A percentile compares a stretch with the other conserved stretches of the same genome.
Conservation (phyloP, 2,329 filamentous ascomycete species). For the Fusarium metavorans region DNA sequence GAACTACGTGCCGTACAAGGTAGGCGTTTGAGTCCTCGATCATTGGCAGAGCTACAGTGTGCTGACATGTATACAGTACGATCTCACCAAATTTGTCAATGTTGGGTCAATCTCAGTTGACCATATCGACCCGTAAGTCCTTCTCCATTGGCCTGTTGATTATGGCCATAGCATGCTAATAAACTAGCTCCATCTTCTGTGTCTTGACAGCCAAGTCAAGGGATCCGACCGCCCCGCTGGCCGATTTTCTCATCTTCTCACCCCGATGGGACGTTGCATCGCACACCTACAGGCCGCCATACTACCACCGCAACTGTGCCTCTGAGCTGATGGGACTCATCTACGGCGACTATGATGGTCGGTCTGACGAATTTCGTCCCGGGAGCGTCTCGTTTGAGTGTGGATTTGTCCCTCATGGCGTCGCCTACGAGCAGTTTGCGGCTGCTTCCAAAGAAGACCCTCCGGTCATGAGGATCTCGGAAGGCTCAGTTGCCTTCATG, state of each 20-base stretch:
- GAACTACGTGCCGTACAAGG: constrained; percentile 68
- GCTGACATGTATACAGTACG: constrained; percentile 54
- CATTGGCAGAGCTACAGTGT: no score
- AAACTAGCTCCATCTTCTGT: constrained; percentile 65
- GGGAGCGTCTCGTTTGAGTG: constrained; percentile 32
- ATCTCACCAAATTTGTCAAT: constrained; percentile 68
- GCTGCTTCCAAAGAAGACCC: constrained; percentile 16
- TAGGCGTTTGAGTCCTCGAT: no score
- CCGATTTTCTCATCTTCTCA: constrained; percentile 76
- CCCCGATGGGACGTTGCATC: constrained; percentile 73
- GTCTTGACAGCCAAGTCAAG: constrained; percentile 71
- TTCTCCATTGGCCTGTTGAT: no score
- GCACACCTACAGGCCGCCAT: constrained; percentile 73
- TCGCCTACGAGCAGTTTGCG: constrained; percentile 26
- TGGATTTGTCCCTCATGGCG: constrained; percentile 31
- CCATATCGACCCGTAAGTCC: constrained; percentile 68
- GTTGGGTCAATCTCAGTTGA: constrained; percentile 59
- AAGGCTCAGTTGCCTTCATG: constrained; percentile 19
- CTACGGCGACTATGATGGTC: constrained; percentile 49
- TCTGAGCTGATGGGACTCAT: constrained; percentile 68
- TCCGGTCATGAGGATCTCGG: constrained; percentile 17
- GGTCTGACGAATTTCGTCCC: constrained; percentile 28
- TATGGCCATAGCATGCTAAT: no score
- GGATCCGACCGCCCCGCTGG: constrained; percentile 64
- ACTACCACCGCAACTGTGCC: constrained; percentile 72